Evolutionary conservation across 176 grass and related monocot genomes (phyloP), one percentile per base, ranked within the genome.

Genomic region (Lolium rigidum): DNA sequence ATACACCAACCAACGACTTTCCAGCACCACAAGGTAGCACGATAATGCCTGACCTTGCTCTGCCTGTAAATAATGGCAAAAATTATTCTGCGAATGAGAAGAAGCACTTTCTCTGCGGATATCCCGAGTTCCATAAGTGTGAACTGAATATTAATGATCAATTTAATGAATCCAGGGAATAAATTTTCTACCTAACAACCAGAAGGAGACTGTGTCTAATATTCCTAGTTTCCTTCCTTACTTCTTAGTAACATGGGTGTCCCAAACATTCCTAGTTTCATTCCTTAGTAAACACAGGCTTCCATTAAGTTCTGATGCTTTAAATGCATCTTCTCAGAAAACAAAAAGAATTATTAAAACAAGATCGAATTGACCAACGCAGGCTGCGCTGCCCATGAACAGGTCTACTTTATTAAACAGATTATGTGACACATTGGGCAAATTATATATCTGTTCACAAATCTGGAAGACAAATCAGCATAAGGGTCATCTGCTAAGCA

Each of bases 21-120:
- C 97, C 94, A 51, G 94, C 97, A 90, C 97, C 97, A 91, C 97
- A 98, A 84, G 97, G 97, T 44, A 98, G 86, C 39, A 98, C 97
- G 68, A 98, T 98, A 82, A 98, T 98, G 61, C 97, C 93, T 71
- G 97, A 98, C 85, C 97, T 92, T 70, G 97, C 93, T 77, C 94
- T 87, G 15, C 93, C 96, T 98, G 73, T 3, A 79, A 85, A 57
- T 54, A 59, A 61, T 28, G 20, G 64, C 46, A 78, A 13, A 86
- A 47, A 24, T 39, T 31, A 26, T 84, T 50, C 69, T 69, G 50
- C 55, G 14, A 87, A 83, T 31, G 39, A 68, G 28, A 55, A 49
- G 18, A 52, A 82, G 59, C 6, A 25, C 47, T 48, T 71, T 79
- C 25, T 81, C 74, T 20, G 67, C n/a, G 76, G 48, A 28, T 46